A percentile compares a stretch with the other conserved stretches of the same genome.
These are phyloP conservation scores for Ciborinia camelliae DNA, from an alignment of 2,329 filamentous ascomycete species.

Conservation along the genomic window DNA sequence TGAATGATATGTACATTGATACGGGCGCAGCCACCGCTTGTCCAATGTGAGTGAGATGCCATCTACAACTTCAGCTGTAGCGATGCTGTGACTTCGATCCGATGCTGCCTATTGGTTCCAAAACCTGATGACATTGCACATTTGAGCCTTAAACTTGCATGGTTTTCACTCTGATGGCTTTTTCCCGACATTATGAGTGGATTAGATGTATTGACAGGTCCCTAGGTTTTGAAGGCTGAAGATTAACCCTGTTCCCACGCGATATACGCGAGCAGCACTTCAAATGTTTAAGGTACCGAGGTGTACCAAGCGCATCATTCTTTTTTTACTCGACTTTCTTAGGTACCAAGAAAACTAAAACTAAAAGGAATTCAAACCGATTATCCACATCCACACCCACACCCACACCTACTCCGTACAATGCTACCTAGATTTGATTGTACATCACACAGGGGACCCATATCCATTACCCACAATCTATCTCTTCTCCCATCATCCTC, in stretches of 20 bases:
- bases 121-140: background rate
- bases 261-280: slow-evolving; percentile 6
- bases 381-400: background rate
- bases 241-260: slow-evolving; percentile 10
- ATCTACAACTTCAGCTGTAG: slow-evolving; percentile 17
- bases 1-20: background rate
- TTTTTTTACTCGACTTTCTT: background rate
- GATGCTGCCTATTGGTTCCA: background rate
- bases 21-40: slow-evolving; percentile 19
- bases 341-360: background rate
- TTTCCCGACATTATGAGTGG: slow-evolving; percentile 5
- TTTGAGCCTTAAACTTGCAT: slow-evolving; percentile 12
- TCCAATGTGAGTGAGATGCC: slow-evolving; percentile 16
- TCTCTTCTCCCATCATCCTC: slow-evolving; percentile 13
- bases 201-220: slow-evolving; percentile 3
- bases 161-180: background rate
- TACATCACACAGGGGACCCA: slow-evolving; percentile 9
- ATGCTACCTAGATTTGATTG: slow-evolving; percentile 12
- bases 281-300: slow-evolving; percentile 15
- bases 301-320: background rate
- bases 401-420: background rate
- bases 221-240: slow-evolving; percentile 11
- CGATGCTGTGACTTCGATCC: background rate
- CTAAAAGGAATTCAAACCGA: slow-evolving; percentile 1
- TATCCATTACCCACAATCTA: slow-evolving; percentile 6